Conservation (phyloP, 2,329 filamentous ascomycete species). For the Amesomyces nigricolor region DNA sequence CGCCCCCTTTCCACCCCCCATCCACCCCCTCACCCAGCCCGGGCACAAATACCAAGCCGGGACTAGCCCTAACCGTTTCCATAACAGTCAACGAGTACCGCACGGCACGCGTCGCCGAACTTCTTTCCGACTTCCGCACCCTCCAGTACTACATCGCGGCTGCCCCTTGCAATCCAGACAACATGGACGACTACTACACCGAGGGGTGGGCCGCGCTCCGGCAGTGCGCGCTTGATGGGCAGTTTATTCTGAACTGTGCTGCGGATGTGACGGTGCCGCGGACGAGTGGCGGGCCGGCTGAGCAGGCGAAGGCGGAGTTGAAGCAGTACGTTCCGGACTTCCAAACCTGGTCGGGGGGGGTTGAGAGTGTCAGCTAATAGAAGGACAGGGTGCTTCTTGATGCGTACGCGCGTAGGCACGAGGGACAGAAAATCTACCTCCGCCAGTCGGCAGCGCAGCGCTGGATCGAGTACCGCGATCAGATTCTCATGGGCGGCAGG, state of each 20-base stretch:
- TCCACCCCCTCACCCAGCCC: neutral
- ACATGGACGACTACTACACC: constrained; percentile 56
- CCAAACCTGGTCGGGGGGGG: too few relatives aligned
- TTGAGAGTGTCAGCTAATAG: too few relatives aligned
- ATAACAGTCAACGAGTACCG: constrained; percentile 56
- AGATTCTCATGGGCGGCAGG: constrained; percentile 47
- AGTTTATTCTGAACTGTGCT: constrained; percentile 59
- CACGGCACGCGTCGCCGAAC: constrained; percentile 54
- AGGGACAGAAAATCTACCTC: constrained; percentile 59
- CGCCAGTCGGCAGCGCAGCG: constrained; percentile 55
- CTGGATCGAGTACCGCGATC: constrained; percentile 52
- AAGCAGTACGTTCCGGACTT: constrained; percentile 60
- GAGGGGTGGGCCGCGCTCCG: constrained; percentile 58
- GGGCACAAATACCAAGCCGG: neutral
- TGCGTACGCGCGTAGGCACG: constrained; percentile 55
- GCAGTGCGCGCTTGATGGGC: constrained; percentile 57
- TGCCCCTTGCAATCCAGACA: constrained; percentile 47
- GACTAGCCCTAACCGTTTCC: constrained; percentile 2
- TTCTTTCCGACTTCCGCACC: constrained; percentile 56
- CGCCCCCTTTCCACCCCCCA: constrained; percentile 1
- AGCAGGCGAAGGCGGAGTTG: constrained; percentile 57
- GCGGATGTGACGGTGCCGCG: constrained; percentile 56
- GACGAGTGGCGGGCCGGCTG: constrained; percentile 47
- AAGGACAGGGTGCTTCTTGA: constrained; percentile 50
- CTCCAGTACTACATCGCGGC: constrained; percentile 59